Evolutionary conservation across 306 rosid genomes (phyloP).

Genomic region (Pyrus betulifolia): DNA sequence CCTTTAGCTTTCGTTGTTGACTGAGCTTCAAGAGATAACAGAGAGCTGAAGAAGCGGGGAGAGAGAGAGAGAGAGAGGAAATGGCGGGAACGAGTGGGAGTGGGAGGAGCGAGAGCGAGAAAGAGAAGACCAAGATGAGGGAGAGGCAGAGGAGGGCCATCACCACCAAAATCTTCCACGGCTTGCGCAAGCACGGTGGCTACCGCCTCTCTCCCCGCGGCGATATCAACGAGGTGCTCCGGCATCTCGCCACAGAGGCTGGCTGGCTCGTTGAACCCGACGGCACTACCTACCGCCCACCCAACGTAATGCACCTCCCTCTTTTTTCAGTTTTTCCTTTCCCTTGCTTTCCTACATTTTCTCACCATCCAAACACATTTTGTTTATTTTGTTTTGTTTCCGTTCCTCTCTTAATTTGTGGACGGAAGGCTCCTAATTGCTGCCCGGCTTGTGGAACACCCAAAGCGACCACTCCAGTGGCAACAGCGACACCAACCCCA

Average conservation of each 20-base stretch:
- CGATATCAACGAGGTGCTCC: slow-evolving; percentile 51
- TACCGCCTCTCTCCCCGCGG: slow-evolving; percentile 39
- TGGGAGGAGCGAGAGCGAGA: slow-evolving; percentile 31
- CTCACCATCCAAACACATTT: slow-evolving; percentile 5
- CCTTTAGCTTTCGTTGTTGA: not conserved
- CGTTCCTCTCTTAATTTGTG: not conserved
- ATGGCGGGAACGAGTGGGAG: slow-evolving; percentile 10
- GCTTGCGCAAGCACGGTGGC: slow-evolving; percentile 44
- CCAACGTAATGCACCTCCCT: slow-evolving; percentile 1
- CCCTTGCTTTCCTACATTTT: not conserved
- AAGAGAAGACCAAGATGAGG: slow-evolving; percentile 49
- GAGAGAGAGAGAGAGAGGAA: not conserved
- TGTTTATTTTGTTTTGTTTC: not conserved
- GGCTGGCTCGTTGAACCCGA: slow-evolving; percentile 40
- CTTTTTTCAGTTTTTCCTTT: not conserved
- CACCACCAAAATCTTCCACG: slow-evolving; percentile 45
- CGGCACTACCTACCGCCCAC: slow-evolving; percentile 47
- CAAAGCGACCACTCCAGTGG: slow-evolving; percentile 4
- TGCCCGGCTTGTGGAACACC: slow-evolving; percentile 34
- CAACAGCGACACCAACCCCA: slow-evolving; percentile 15
- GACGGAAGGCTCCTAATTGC: slow-evolving; percentile 21
- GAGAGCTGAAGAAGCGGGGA: not conserved
- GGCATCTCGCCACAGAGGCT: slow-evolving; percentile 42
- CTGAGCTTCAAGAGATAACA: not conserved
- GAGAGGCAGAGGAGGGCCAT: slow-evolving; percentile 49